Percentiles rank a stretch among this genome's conserved stretches.
Conservation (phyloP, 306 rosid genomes). For the Alnus rubra region DNA sequence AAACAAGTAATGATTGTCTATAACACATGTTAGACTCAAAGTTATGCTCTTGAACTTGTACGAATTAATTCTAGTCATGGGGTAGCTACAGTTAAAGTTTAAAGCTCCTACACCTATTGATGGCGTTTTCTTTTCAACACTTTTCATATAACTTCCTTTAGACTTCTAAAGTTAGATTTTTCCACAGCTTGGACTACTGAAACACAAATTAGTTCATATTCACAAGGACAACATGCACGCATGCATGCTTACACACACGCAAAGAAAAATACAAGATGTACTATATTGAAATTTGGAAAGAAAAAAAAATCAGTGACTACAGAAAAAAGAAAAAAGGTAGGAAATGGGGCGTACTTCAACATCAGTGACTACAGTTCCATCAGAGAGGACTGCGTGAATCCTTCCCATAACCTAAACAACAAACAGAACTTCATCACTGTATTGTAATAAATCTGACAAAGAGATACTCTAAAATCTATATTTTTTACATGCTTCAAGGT, state of each 20-base stretch:
- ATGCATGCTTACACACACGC: background rate
- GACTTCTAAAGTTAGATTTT: background rate
- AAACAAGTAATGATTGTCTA: background rate
- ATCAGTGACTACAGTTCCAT: conserved; percentile 87
- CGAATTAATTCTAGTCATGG: background rate
- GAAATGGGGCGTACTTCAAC: conserved; percentile 67
- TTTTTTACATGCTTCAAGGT: background rate
- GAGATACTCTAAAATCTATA: background rate
- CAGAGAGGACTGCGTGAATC: conserved; percentile 82
- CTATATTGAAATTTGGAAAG: background rate
- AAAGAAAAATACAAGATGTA: background rate
- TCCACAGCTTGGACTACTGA: background rate
- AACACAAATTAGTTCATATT: background rate
- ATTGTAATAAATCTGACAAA: conserved; percentile 7
- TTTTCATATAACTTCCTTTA: background rate
- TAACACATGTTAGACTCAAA: no score
- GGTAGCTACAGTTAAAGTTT: background rate
- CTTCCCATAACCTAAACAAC: conserved; percentile 83
- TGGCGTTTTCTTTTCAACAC: background rate
- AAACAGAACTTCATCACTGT: conserved; percentile 17
- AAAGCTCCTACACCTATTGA: background rate
- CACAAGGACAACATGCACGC: background rate
- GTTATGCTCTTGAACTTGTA: background rate
- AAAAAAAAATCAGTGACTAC: background rate
- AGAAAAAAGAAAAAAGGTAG: conserved; percentile 7